Base-by-base conservation (phyloP, 2,329 filamentous ascomycete genomes). In the Diaporthe citriasiana region DNA sequence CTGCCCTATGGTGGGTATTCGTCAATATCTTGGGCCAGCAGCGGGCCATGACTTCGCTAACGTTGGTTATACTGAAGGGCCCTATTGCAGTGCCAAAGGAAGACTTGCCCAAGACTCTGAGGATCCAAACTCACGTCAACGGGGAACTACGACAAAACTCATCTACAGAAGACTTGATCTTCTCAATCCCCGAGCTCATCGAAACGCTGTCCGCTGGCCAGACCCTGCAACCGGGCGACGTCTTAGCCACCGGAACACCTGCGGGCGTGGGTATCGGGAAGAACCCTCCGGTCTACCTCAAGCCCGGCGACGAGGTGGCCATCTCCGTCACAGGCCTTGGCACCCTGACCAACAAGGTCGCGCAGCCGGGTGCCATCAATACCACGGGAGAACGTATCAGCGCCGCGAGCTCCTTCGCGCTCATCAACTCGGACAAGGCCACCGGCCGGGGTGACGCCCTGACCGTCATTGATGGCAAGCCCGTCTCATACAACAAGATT, bases 261-360 rank as follows among this genome's bases (percentile, higher is more conserved):
- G 33, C 55, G 10, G 55, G 55, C 22, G 55, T 57, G 30, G 55
- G 55, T 30, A 57, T 57, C 10, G 55, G 55, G 13, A 57, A 38
- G 33, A 38, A 5, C 4, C 55, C 55, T 38, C 55, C 55, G 33
- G 7, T 57, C 55, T 57, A 57, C 12, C 55, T 57, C 10, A 57
- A 57, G 55, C 55, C 55, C 22, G 55, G 55, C 12, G 55, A 57
- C 33, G 55, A 57, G 55, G 55, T 57, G 22, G 55, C 55, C 55
- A 57, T 57, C 33, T 57, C 55, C 33, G 55, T 57, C 10, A 57
- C 33, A 3, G 55, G 55, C 2, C 55, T 57, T 10, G 55, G 55
- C 30, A 57, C 55, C 7, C 55, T 57, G 12, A 57, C 55, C 55
- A 57, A 57, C 55, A 57, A 25, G 33, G 33, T 57, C 33, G 30